Conservation (phyloP, 495 filamentous ascomycete genomes). For the Aspergillus saccharolyticus region DNA sequence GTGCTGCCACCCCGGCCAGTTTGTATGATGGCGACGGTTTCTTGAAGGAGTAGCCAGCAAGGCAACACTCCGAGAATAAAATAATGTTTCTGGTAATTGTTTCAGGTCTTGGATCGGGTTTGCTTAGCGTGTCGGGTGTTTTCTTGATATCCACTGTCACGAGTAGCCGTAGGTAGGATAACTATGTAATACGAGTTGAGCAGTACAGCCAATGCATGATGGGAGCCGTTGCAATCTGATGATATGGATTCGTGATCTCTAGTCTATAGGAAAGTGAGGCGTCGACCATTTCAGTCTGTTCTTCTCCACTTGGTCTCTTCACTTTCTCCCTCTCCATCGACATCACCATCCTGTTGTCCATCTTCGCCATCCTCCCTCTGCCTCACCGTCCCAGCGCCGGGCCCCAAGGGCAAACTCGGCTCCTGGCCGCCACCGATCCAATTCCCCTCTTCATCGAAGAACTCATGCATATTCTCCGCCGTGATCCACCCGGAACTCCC, state of each 20-base stretch:
- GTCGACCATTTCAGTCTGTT: too few relatives aligned
- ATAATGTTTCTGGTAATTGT: neutral
- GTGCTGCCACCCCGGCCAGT: conserved; percentile 38
- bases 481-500: conserved; percentile 95
- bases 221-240: neutral
- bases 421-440: conserved; percentile 45
- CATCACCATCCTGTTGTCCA: conserved; percentile 31
- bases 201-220: neutral
- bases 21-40: conserved; percentile 49
- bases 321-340: conserved; percentile 26
- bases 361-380: conserved; percentile 37
- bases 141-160: conserved; percentile 8
- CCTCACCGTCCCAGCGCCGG: conserved; percentile 55
- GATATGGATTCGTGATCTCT: too few relatives aligned
- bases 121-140: conserved; percentile 2
- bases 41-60: conserved; percentile 32
- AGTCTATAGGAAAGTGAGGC: too few relatives aligned
- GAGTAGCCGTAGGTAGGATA: conserved; percentile 4
- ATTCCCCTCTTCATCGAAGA: conserved; percentile 60
- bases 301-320: conserved; percentile 59
- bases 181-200: neutral
- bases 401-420: conserved; percentile 41
- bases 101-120: conserved; percentile 3
- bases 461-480: conserved; percentile 87
- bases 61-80: neutral